A percentile compares a stretch with the other conserved stretches of the same genome.
phyloP scores from a whole-genome alignment of 2,329 filamentous ascomycete species.

The Penicillium corylophilum region DNA sequence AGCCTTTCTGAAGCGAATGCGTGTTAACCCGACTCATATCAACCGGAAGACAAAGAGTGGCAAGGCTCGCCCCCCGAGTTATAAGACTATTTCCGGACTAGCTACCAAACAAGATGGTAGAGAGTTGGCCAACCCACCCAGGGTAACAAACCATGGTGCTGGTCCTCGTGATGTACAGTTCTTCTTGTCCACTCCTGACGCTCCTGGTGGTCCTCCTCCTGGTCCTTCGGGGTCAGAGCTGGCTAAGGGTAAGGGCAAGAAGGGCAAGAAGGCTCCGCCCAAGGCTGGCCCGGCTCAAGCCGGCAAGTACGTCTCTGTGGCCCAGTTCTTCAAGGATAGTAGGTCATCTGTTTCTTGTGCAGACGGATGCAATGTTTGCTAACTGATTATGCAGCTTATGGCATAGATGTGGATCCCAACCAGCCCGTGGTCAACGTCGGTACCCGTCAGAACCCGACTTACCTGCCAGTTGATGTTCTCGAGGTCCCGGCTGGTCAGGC shows the following conservation, averaged over 20 bases:
- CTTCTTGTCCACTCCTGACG: constrained; percentile 36
- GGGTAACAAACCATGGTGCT: constrained; percentile 40
- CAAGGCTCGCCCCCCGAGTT: constrained; percentile 31
- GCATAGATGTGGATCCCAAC: constrained; percentile 37
- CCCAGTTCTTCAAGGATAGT: constrained; percentile 50
- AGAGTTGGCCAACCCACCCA: constrained; percentile 36
- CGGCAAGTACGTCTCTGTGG: constrained; percentile 52
- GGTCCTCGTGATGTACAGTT: constrained; percentile 57
- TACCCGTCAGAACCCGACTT: constrained; percentile 55
- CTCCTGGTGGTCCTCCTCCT: neutral
- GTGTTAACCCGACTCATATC: constrained; percentile 44
- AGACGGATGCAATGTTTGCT: neutral
- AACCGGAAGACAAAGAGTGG: constrained; percentile 36
- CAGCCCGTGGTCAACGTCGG: constrained; percentile 69
- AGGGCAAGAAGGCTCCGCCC: constrained; percentile 24
- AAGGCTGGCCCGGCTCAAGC: constrained; percentile 32
- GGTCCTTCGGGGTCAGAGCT: constrained; percentile 16
- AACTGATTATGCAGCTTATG: constrained; percentile 33
- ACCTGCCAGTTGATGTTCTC: constrained; percentile 67
- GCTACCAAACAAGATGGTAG: constrained; percentile 43
- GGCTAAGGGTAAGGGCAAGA: constrained; percentile 26
- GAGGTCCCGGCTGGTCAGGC: constrained; percentile 64
- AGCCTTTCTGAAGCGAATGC: constrained; percentile 42
- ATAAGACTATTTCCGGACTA: constrained; percentile 50
- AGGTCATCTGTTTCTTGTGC: constrained; percentile 19